Evolutionary conservation across 352 stramenopile species (phyloP), one percentile per base, ranked within the genome.

Genomic region (Globisporangium paddicum): DNA sequence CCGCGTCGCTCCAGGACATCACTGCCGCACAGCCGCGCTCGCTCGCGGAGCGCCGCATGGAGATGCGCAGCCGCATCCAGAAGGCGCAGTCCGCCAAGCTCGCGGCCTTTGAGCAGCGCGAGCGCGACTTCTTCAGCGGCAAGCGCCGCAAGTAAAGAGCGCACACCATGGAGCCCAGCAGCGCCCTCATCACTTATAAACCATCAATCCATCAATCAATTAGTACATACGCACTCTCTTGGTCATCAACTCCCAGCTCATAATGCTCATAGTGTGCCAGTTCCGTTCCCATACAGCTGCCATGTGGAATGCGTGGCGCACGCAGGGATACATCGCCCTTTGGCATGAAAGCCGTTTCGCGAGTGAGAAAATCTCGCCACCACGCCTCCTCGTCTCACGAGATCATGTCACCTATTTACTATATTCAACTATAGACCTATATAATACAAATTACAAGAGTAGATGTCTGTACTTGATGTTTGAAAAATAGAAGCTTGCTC

Each of bases 111-210:
- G 35, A 67, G 19, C 53, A 68, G 50, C 55, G 49, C 30, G 64
- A 71, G 46, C 16, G 18, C 5, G 64, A 67, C 42, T 71, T 66
- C 26, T 71, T 59, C 61, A 71, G 55, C 44, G 52, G 60, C 52
- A 64, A 64, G 58, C 58, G 58, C 23, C 49, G 58, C 49, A 64
- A 64, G 58, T 64, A 26, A 63, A n/a, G 5, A 28, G 30, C 30
- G 4, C 25, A 37, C 5, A 2, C 28, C 28, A 32, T 32, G 3
- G 28, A 32, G 28, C 28, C 28, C 28, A 32, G 28, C 28, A 32
- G 28, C 28, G 6, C 28, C 28, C 6, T 32, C 28, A 32, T 32
- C 28, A 32, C 28, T n/a, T 32, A 32, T 32, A 32, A 32, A 32
- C 28, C 28, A 32, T 32, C 28, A 32, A 32, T n/a, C n/a, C n/a